Evolutionary conservation across 306 rosid species (phyloP), one percentile per base, ranked within the genome.

Genomic region (Adenanthera pavonina): DNA sequence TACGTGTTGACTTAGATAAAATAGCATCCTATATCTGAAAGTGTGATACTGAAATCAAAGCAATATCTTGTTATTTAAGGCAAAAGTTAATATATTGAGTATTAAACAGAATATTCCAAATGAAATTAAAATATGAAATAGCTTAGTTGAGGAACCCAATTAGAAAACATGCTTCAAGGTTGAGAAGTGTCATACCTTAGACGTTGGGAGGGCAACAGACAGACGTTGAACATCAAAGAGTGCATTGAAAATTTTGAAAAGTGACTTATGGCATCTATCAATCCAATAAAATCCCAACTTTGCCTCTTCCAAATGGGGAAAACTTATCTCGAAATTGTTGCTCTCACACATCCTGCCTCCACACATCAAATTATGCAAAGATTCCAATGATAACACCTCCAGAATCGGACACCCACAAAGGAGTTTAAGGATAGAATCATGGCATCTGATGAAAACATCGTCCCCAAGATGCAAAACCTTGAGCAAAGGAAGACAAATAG

Each of bases 391-490:
- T 64, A 82, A 61, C 17, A 48, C 74, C 33, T 82, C 82, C 3
- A 82, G 82, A 48, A 53, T 7, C 0, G 85, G 85, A 12, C 85
- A 77, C n/a, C 85, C 85, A 16, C 49, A 44, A 2, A 82, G 78
- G 41, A 82, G 81, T 53, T 70, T 61, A 8, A 76, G 19, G 2
- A 82, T 41, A 6, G 19, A 82, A 70, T 82, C 85, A 49, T 82
- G 85, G 3, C 73, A 69, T 15, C 81, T 71, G 3, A 70, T 69
- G 66, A 76, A 44, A 76, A 82, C 81, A 76, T 71, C 71, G 20
- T 82, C 81, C 25, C 85, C 85, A 15, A 82, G 57, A 25, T 82
- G 78, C 48, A 82, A n/a, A 78, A 41, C 57, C 82, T 17, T 82
- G 3, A 82, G 78, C 59, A 3, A 3, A 11, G 85, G 85, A 12